Percentiles rank a stretch among this genome's conserved stretches.
These are phyloP conservation scores for Nemophila menziesii DNA, from an alignment of 257 asterid species.

Conservation along the genomic window DNA sequence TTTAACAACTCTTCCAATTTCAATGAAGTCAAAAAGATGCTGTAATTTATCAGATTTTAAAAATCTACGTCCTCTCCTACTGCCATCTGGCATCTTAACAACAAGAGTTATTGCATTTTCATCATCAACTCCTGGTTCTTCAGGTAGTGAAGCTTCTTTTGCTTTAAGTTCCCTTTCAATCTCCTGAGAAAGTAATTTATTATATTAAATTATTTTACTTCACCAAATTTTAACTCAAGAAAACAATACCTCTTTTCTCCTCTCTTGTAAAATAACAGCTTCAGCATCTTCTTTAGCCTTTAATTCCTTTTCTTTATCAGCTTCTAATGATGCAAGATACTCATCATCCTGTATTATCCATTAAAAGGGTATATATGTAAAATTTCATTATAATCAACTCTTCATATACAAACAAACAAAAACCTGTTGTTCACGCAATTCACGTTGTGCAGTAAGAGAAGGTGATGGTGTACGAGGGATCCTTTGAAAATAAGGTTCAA, in stretches of 20 bases:
- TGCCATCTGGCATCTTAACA: conserved; percentile 93
- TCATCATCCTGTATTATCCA: conserved; percentile 82
- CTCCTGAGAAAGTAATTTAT: conserved; percentile 72
- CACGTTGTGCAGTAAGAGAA: conserved; percentile 83
- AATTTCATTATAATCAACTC: conserved; percentile 12
- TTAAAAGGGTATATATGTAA: too few relatives aligned
- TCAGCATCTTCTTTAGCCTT: conserved; percentile 96
- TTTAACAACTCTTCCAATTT: conserved; percentile 60
- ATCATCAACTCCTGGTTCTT: conserved; percentile 74
- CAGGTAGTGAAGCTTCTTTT: conserved; percentile 88
- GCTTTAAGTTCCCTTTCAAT: conserved; percentile 73
- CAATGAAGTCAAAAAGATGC: conserved; percentile 81
- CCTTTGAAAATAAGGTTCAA: conserved; percentile 36
- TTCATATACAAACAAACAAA: conserved; percentile 11
- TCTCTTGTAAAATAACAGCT: conserved; percentile 70
- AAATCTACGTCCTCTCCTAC: conserved; percentile 86
- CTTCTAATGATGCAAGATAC: conserved; percentile 86
- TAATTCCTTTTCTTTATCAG: conserved; percentile 93
- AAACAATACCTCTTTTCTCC: conserved; percentile 63
- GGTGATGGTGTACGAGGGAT: conserved; percentile 89
- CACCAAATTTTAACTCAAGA: conserved; percentile 37
- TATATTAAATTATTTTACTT: conserved; percentile 83
- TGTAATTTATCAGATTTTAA: conserved; percentile 72
- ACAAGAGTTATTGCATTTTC: conserved; percentile 81
- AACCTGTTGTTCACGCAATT: conserved; percentile 95